Percentiles rank a stretch among this genome's conserved stretches.
phyloP scores from a whole-genome alignment of 345 rosid species.

The Arabidopsis thaliana region DNA sequence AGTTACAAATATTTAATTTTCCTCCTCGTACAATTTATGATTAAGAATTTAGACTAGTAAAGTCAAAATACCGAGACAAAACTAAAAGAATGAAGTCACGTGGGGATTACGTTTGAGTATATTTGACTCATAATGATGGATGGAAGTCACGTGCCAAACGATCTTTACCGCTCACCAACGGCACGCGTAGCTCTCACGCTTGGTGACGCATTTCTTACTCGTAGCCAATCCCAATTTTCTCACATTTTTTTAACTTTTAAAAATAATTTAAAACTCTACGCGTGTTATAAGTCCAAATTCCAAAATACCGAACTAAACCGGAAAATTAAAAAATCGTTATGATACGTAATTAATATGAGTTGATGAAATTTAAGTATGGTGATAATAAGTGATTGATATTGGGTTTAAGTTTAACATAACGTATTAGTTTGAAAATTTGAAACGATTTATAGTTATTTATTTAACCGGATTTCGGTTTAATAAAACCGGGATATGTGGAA shows the following conservation, averaged over 20 bases:
- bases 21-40: constrained; percentile 36
- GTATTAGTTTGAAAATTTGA: constrained; percentile 5
- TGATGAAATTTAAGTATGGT: too few relatives aligned
- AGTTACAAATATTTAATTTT: constrained; percentile 2
- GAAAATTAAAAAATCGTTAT: constrained; percentile 4
- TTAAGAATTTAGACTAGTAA: constrained; percentile 25
- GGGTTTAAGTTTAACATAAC: not conserved
- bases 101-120: constrained; percentile 32
- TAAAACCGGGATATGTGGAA: constrained; percentile 26
- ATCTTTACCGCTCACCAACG: constrained; percentile 41
- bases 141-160: constrained; percentile 40
- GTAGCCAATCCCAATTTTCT: constrained; percentile 24
- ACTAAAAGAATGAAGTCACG: constrained; percentile 15
- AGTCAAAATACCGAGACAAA: constrained; percentile 21
- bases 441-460: not conserved
- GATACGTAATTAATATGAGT: too few relatives aligned
- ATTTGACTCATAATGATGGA: constrained; percentile 7
- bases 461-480: constrained; percentile 18
- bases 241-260: not conserved
- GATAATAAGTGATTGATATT: not conserved
- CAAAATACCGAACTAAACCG: constrained; percentile 29
- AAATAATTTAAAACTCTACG: not conserved
- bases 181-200: constrained; percentile 47
- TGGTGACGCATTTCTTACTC: constrained; percentile 45
- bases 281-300: constrained; percentile 9